Percentiles rank a stretch among this genome's conserved stretches.
Conservation (phyloP, 163 green algal genomes). For the Chlorella variabilis region DNA sequence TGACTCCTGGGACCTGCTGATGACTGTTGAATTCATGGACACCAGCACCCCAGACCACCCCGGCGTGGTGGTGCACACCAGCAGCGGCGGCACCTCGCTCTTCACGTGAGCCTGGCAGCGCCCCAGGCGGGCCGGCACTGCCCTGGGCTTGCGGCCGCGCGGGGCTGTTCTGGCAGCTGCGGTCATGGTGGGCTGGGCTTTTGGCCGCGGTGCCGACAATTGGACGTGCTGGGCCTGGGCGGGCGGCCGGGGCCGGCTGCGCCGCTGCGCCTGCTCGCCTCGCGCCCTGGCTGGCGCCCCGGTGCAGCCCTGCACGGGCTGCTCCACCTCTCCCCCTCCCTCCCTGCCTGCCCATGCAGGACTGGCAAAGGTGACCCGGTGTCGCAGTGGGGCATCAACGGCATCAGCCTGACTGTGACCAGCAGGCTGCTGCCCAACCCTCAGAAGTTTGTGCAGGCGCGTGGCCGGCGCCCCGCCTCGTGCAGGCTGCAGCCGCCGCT, state of each 20-base stretch:
- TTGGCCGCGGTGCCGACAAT: too few relatives aligned
- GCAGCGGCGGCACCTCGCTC: neutral
- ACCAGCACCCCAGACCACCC: conserved; percentile 1
- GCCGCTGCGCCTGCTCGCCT: too few relatives aligned
- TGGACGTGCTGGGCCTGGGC: too few relatives aligned
- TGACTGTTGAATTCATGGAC: conserved; percentile 13
- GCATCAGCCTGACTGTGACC: neutral
- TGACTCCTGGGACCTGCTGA: conserved; percentile 15
- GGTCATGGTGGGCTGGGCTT: too few relatives aligned
- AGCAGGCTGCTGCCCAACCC: neutral
- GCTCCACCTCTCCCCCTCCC: neutral
- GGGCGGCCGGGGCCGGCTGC: too few relatives aligned
- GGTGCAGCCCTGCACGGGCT: too few relatives aligned
- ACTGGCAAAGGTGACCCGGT: conserved; percentile 1
- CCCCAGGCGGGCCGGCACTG: too few relatives aligned
- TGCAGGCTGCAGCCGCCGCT: too few relatives aligned
- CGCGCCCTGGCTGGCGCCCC: too few relatives aligned
- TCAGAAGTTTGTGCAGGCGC: neutral
- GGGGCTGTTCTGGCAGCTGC: too few relatives aligned
- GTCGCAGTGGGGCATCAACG: conserved; percentile 8
- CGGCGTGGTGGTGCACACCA: conserved; percentile 3
- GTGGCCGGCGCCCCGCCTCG: neutral
- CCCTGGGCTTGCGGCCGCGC: too few relatives aligned
- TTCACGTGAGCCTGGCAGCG: neutral
- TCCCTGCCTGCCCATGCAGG: neutral